phyloP scores from a whole-genome alignment of 1,284 basidiomycete genomes.

The Malassezia sympodialis region DNA sequence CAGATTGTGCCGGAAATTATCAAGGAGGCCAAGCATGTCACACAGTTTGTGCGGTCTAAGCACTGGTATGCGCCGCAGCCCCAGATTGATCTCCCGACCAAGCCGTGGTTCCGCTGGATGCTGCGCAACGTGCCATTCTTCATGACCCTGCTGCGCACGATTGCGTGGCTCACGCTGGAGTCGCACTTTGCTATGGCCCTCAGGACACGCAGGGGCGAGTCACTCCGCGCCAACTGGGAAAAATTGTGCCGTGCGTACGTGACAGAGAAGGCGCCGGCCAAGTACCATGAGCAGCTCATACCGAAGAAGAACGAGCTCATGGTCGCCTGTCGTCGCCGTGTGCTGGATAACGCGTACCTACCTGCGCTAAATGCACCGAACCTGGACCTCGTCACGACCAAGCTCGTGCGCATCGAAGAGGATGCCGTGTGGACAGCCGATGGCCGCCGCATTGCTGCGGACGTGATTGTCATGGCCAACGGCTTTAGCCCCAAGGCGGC shows the following conservation, averaged over 20 bases:
- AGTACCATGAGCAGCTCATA: conserved; percentile 39
- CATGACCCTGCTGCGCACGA: conserved; percentile 23
- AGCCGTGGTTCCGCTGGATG: conserved; percentile 36
- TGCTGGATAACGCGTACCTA: conserved; percentile 40
- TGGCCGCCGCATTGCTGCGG: conserved; percentile 35
- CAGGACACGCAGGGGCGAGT: conserved; percentile 21
- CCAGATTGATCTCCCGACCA: conserved; percentile 23
- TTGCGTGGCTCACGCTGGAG: conserved; percentile 39
- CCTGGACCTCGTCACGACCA: conserved; percentile 27
- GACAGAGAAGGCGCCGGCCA: conserved; percentile 31
- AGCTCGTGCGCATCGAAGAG: conserved; percentile 32
- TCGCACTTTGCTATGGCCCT: conserved; percentile 30
- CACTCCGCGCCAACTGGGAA: conserved; percentile 27
- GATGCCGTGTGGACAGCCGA: conserved; percentile 33
- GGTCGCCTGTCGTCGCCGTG: conserved; percentile 39
- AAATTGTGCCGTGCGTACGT: conserved; percentile 27
- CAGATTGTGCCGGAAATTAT: conserved; percentile 36
- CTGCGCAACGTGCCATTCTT: conserved; percentile 24
- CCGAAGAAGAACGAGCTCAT: conserved; percentile 32
- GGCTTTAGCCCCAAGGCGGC: conserved; percentile 31
- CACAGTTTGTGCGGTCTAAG: conserved; percentile 40
- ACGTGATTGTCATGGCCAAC: conserved; percentile 45
- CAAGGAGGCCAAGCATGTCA: conserved; percentile 27
- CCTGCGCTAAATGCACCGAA: conserved; percentile 30
- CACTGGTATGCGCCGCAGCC: conserved; percentile 38